Conservation (phyloP, 495 filamentous ascomycete species). For the Amniculicola lignicola region DNA sequence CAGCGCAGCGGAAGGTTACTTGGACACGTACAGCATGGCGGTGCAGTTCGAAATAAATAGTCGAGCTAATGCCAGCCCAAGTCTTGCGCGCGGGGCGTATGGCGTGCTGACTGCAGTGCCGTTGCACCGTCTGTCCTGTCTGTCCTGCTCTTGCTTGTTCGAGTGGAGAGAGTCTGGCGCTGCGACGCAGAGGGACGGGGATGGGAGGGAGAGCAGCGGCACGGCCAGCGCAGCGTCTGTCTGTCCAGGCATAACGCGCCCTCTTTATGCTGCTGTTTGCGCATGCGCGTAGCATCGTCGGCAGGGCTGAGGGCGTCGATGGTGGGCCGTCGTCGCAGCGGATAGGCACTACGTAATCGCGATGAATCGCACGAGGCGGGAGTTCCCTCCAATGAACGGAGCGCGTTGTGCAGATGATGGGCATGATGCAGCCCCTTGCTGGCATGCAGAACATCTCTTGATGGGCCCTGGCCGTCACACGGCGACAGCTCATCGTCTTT, state of each 20-base stretch:
- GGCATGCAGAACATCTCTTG: slow-evolving; percentile 31
- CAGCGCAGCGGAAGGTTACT: slow-evolving; percentile 8
- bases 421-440: slow-evolving; percentile 22
- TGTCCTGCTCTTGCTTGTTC: neutral
- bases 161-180: neutral
- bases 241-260: no score
- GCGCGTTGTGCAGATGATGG: slow-evolving; percentile 16
- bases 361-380: slow-evolving; percentile 20
- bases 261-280: neutral
- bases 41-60: slow-evolving; percentile 15
- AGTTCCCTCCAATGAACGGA: slow-evolving; percentile 25
- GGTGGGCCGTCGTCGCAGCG: neutral
- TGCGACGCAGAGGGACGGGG: neutral
- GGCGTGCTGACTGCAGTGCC: neutral
- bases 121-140: neutral
- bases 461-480: slow-evolving; percentile 23
- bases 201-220: neutral
- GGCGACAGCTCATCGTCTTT: slow-evolving; percentile 25
- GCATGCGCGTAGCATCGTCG: no score
- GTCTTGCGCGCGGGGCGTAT: neutral
- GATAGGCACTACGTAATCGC: slow-evolving; percentile 26
- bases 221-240: no score
- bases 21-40: slow-evolving; percentile 14
- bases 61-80: slow-evolving; percentile 4
- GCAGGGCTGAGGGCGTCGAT: no score